Base-by-base conservation (phyloP, 192 early-diverging fungal genomes). In the Backusella westeae region DNA sequence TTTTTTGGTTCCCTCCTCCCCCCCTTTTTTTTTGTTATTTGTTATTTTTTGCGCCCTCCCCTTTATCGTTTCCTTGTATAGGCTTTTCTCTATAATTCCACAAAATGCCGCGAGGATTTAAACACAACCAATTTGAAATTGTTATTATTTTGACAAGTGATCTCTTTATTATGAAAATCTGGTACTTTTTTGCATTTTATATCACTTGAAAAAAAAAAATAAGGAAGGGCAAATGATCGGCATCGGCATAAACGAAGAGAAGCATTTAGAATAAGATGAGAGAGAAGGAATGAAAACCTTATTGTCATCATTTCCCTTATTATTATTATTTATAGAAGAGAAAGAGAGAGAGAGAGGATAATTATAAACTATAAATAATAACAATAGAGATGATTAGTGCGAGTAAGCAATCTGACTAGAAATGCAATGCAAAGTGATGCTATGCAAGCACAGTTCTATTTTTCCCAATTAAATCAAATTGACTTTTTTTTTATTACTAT, bases 391-490 rank as follows among this genome's bases (percentile, higher is more conserved):
- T 17, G 26, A 21, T 21, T 69, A 35, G 26, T 69, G 8, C 39
- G 32, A 3, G 34, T 69, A 34, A 35, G 17, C 34, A 69, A n/a
- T 69, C 35, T 69, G 36, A 69, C 29, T 3, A 69, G n/a, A 69
- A 41, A 41, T 69, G 68, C 68, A 69, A 42, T 69, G 68, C 38
- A 41, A 69, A 23, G 68, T 41, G 9, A 38, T 41, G 36, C 36
- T 21, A 35, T 69, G 68, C 68, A 41, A 69, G 39, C 19, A 69
- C 36, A 67, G 44, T 49, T 49, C 44, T 49, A 49, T 49, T 49
- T 49, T 49, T 49, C 44, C 44, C 5, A 49, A 49, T 49, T 19
- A 49, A 49, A 49, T 49, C 44, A 49, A 49, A 49, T 15, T 44
- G 42, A 44, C 42, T 44, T 15, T 49, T 49, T 49, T 49, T 10